These are phyloP conservation scores for Sequoia sempervirens DNA, from an alignment of 75 land plant genomes.

Conservation along the genomic window DNA sequence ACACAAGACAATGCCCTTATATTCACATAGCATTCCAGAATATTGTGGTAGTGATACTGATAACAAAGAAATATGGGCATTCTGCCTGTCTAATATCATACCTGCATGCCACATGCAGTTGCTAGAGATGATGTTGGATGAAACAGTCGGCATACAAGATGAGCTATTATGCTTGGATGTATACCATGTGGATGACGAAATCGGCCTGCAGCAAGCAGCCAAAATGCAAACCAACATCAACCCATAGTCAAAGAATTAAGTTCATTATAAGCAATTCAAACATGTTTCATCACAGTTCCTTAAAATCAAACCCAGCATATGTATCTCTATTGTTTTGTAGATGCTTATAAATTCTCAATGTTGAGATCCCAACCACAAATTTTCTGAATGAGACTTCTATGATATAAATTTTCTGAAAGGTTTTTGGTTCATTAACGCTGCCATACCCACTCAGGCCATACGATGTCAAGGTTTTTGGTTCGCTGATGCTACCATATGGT, in stretches of 20 bases:
- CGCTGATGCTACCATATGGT: too few relatives aligned
- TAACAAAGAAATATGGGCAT: not conserved
- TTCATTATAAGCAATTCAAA: not conserved
- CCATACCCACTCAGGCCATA: too few relatives aligned
- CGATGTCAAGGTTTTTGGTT: too few relatives aligned
- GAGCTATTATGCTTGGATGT: constrained; percentile 34
- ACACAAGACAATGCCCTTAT: not conserved
- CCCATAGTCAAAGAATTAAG: not conserved
- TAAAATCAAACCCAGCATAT: not conserved
- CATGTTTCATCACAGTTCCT: not conserved
- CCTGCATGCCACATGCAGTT: constrained; percentile 63
- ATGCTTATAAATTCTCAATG: not conserved
- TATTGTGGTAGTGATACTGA: not conserved
- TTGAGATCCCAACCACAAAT: not conserved
- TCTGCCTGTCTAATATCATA: not conserved
- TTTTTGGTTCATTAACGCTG: too few relatives aligned
- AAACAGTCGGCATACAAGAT: constrained; percentile 37
- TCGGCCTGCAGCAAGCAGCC: constrained; percentile 24
- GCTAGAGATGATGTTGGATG: constrained; percentile 54
- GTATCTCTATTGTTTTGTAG: not conserved
- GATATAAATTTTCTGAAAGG: not conserved
- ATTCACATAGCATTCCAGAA: not conserved
- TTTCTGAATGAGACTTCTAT: not conserved
- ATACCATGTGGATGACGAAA: constrained; percentile 46
- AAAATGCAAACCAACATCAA: not conserved